phyloP scores from a whole-genome alignment of 31 red algal species.

The Odonthalia washingtoniensis region DNA sequence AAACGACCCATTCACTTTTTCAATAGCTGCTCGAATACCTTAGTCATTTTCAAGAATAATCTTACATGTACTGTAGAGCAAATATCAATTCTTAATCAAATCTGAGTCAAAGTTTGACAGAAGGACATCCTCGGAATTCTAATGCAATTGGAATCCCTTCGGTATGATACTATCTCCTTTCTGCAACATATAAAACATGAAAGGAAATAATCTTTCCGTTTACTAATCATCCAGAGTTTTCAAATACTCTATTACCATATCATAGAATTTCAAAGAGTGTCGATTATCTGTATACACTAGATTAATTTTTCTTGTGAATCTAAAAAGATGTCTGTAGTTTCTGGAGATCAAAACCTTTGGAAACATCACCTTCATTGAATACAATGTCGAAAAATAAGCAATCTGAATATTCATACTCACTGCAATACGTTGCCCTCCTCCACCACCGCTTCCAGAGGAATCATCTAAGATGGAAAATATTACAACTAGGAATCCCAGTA shows the following conservation, averaged over 20 bases:
- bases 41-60: constrained; percentile 39
- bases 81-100: constrained; percentile 25
- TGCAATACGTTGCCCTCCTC: not conserved
- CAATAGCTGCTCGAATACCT: constrained; percentile 3
- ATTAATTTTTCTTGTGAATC: constrained; percentile 39
- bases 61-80: not conserved
- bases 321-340: constrained; percentile 43
- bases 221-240: constrained; percentile 4
- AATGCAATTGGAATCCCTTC: constrained; percentile 30
- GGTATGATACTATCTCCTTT: constrained; percentile 27
- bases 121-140: constrained; percentile 14
- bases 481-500: too few relatives aligned
- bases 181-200: constrained; percentile 11
- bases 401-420: not conserved
- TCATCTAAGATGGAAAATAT: too few relatives aligned
- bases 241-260: constrained; percentile 30
- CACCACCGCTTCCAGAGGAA: too few relatives aligned
- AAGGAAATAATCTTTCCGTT: constrained; percentile 23
- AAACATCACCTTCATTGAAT: not conserved
- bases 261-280: constrained; percentile 46
- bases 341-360: not conserved
- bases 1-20: constrained; percentile 4
- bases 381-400: not conserved
- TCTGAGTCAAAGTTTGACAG: constrained; percentile 36
- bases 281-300: constrained; percentile 44